Percentiles rank a stretch among this genome's conserved stretches.
These are phyloP conservation scores for Dothidotthia symphoricarpi DNA, from an alignment of 2,329 filamentous ascomycete species.

Conservation along the genomic window DNA sequence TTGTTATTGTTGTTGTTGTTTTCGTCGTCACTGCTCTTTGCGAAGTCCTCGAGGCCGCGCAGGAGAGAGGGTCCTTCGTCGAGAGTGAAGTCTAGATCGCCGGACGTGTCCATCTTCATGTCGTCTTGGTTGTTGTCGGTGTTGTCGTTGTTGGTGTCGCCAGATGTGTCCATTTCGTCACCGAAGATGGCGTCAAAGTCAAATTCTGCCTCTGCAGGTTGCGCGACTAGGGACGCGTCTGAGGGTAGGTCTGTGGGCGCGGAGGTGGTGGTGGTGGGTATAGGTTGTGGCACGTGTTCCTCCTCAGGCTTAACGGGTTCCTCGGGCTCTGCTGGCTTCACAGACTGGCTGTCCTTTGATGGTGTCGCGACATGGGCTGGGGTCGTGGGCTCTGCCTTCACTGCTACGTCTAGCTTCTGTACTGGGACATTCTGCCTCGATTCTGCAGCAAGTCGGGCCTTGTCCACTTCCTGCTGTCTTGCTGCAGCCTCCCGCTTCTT, in stretches of 20 bases:
- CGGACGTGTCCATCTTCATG: constrained; percentile 25
- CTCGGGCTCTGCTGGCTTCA: constrained; percentile 8
- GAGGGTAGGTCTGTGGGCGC: constrained; percentile 27
- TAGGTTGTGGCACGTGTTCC: constrained; percentile 12
- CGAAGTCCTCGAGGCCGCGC: constrained; percentile 40
- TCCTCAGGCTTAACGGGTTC: constrained; percentile 15
- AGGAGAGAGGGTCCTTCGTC: constrained; percentile 34
- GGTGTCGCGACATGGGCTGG: constrained; percentile 14
- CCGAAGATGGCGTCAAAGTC: constrained; percentile 42
- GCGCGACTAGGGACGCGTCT: constrained; percentile 14
- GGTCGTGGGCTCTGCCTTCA: constrained; percentile 15
- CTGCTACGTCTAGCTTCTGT: constrained; percentile 8
- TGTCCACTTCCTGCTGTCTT: constrained; percentile 32
- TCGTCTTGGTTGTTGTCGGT: too few relatives aligned
- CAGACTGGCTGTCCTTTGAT: constrained; percentile 1
- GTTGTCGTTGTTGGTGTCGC: constrained; percentile 16
- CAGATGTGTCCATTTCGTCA: constrained; percentile 28
- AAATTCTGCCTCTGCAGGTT: constrained; percentile 38
- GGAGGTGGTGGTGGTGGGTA: constrained; percentile 16
- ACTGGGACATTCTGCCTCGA: constrained; percentile 14
- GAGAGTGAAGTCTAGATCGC: constrained; percentile 35
- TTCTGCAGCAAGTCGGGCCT: constrained; percentile 31
- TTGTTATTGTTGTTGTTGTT: constrained; percentile 9
- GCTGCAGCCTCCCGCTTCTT: constrained; percentile 38
- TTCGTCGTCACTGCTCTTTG: constrained; percentile 25